Evolutionary conservation across 257 asterid genomes (phyloP).

Genomic region (Vinca minor): DNA sequence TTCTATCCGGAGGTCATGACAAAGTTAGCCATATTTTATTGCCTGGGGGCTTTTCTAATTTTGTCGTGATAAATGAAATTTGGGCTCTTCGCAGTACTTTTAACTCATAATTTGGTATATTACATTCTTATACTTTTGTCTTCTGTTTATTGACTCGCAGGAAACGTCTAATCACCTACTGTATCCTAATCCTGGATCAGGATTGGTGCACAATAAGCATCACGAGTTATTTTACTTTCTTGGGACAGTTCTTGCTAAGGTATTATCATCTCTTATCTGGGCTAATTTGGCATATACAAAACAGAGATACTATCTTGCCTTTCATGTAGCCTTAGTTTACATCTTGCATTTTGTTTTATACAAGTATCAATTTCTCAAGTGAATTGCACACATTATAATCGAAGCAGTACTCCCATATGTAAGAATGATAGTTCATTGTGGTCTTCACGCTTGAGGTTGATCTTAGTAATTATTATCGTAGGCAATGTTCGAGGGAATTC

Average conservation of each 20-base stretch:
- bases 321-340: background rate
- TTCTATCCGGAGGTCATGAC: background rate
- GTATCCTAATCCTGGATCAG: slow-evolving; percentile 98
- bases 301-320: background rate
- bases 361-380: background rate
- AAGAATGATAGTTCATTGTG: background rate
- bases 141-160: slow-evolving; percentile 22
- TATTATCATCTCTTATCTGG: slow-evolving; percentile 18
- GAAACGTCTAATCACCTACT: slow-evolving; percentile 93
- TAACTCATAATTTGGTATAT: background rate
- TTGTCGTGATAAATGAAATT: background rate
- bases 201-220: slow-evolving; percentile 74
- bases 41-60: background rate
- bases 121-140: slow-evolving; percentile 3
- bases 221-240: slow-evolving; percentile 90
- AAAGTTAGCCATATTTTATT: background rate
- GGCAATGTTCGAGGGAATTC: slow-evolving; percentile 99
- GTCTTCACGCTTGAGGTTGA: slow-evolving; percentile 8
- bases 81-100: background rate
- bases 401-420: too few species aligned
- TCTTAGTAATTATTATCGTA: slow-evolving; percentile 24
- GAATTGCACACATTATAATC: too few species aligned
- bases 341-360: background rate
- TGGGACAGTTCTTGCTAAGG: slow-evolving; percentile 96
- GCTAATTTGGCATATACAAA: background rate